Conservation (phyloP, 1,284 basidiomycete species). For the Ceratobasidium theobromae region DNA sequence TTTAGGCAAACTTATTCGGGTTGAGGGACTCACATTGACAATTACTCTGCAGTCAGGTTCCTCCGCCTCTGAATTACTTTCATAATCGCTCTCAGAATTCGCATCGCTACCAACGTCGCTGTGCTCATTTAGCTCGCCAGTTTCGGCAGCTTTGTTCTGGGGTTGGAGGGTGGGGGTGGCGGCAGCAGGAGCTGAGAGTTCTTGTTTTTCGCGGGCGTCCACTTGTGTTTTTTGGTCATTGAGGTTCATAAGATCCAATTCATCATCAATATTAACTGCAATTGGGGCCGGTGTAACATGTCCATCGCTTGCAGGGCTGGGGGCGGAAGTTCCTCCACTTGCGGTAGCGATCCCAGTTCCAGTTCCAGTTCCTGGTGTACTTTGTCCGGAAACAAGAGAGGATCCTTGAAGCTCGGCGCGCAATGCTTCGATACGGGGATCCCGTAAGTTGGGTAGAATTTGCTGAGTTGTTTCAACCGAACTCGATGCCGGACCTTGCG, state of each 20-base stretch:
- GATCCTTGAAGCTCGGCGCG: constrained; percentile 12
- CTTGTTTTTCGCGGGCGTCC: not conserved
- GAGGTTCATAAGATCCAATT: constrained; percentile 9
- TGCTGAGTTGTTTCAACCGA: not conserved
- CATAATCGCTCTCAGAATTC: constrained; percentile 34
- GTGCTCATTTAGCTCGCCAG: constrained; percentile 29
- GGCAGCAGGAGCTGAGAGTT: not conserved
- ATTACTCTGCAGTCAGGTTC: constrained; percentile 86
- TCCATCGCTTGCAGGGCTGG: constrained; percentile 20
- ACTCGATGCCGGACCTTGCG: not conserved
- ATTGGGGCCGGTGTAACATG: constrained; percentile 30
- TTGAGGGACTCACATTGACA: constrained; percentile 66
- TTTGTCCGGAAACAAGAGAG: not conserved
- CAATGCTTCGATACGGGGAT: constrained; percentile 29
- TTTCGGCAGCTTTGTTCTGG: constrained; percentile 10
- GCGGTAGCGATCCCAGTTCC: constrained; percentile 23
- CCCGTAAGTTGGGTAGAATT: not conserved
- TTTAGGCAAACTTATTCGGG: not conserved
- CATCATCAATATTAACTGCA: constrained; percentile 30
- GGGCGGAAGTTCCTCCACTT: constrained; percentile 5
- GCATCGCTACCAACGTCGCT: constrained; percentile 36
- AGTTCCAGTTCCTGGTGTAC: constrained; percentile 7
- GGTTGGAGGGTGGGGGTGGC: not conserved
- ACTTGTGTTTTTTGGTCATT: not conserved
- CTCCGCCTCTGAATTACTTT: constrained; percentile 54